Evolutionary conservation across 2,329 filamentous ascomycete species (phyloP), one percentile per base, ranked within the genome.

Genomic region (Ascochyta pisi): DNA sequence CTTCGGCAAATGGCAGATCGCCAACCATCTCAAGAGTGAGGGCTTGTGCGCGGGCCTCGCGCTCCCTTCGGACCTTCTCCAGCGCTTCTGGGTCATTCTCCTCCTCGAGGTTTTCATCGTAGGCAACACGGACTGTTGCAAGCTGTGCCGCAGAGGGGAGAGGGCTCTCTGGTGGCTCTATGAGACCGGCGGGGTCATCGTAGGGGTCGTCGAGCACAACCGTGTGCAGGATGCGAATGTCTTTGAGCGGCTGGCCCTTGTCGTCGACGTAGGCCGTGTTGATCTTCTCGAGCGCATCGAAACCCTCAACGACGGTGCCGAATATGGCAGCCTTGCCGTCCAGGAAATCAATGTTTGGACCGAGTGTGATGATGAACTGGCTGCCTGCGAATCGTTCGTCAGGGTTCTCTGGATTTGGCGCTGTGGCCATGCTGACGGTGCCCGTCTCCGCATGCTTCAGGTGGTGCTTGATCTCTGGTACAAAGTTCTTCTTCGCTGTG

Each of bases 341-440:
- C 29, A 98, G 79, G 71, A 90, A 96, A 70, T 97, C 93, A 2
- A 96, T 88, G 59, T 95, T 88, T 62, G 96, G 91, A 34, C 91
- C 92, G 4, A 97, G 82, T 0, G 94, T 97, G 58, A 99, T 86
- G 68, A 98, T 88, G 74, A 99, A 99, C 74, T 99, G 94, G 66
- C 92, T 96, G 6, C 85, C 92, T 0, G 92, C 92, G 40, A 96
- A 79, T 29, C 92, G 87, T 56, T 88, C 86, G 66, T 97, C 92
- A 3, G 91, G 89, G 69, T 97, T 90, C 15, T 84, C 83, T 4
- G 87, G 80, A 9, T 89, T 86, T 0, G 90, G 89, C 16, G 87
- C 91, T 0, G 94, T 97, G n/a, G 94, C 95, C 92, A 98, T 96
- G 79, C 93, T 97, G 58, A 99, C 93, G 13, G 92, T 97, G 50